Conservation (phyloP, 2,329 filamentous ascomycete genomes). For the Ophiostoma sp. region DNA sequence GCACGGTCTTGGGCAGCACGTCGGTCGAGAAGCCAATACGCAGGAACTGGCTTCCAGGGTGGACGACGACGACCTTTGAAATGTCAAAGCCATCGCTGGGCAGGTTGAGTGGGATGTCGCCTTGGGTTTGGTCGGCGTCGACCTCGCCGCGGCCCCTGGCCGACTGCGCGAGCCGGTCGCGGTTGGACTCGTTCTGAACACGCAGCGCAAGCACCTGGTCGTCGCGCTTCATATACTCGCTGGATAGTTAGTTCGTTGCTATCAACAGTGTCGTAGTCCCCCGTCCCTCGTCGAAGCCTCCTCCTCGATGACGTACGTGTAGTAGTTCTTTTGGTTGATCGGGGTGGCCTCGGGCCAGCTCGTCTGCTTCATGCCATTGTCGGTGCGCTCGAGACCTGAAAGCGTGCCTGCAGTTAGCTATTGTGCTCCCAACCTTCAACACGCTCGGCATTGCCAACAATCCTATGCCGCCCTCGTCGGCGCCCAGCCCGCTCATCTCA, state of each 20-base stretch:
- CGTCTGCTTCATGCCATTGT: constrained; percentile 95
- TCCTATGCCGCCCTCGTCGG: neutral
- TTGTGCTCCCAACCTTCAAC: neutral
- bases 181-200: constrained; percentile 78
- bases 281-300: neutral
- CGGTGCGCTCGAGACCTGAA: constrained; percentile 87
- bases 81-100: constrained; percentile 61
- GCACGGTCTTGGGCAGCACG: constrained; percentile 86
- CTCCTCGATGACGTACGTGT: constrained; percentile 60
- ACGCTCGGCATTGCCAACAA: neutral
- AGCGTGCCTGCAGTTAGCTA: neutral
- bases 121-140: constrained; percentile 53
- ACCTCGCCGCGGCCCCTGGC: constrained; percentile 72
- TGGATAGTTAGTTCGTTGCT: constrained; percentile 41
- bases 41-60: constrained; percentile 91
- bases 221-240: constrained; percentile 93
- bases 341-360: constrained; percentile 88
- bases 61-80: constrained; percentile 89
- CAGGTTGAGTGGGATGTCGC: constrained; percentile 45
- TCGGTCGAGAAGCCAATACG: constrained; percentile 94
- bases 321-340: constrained; percentile 99
- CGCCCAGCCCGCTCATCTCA: neutral
- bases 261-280: neutral
- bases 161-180: constrained; percentile 75
- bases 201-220: constrained; percentile 89